Evolutionary conservation across 108 stramenopile species (phyloP).

Genomic region (Cyclotella choctawhatcheeana): DNA sequence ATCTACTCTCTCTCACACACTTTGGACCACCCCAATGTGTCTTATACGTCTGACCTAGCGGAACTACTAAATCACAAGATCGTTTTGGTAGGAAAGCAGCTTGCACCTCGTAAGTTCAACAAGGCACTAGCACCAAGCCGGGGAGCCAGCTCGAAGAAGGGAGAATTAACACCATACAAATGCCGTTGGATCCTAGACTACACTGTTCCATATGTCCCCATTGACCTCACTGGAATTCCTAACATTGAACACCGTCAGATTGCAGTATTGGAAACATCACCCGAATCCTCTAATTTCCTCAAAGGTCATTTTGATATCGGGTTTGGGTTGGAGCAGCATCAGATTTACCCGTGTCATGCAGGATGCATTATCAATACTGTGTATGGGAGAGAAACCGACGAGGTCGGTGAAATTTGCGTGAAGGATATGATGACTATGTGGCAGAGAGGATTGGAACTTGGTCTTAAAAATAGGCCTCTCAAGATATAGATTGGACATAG

Average conservation of each 20-base stretch:
- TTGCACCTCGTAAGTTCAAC: constrained; percentile 55
- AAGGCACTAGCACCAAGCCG: constrained; percentile 55
- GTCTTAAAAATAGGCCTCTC: constrained; percentile 48
- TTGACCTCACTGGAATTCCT: constrained; percentile 44
- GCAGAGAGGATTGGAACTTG: constrained; percentile 45
- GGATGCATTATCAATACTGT: constrained; percentile 75
- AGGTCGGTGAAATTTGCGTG: constrained; percentile 68
- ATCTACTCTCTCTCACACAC: constrained; percentile 64
- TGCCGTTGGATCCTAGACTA: constrained; percentile 69
- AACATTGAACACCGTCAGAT: constrained; percentile 66
- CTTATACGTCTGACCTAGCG: constrained; percentile 60
- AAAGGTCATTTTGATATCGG: constrained; percentile 71
- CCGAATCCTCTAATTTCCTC: constrained; percentile 54
- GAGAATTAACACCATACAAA: constrained; percentile 49
- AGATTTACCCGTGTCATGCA: constrained; percentile 75
- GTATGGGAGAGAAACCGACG: constrained; percentile 63
- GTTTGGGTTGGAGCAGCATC: constrained; percentile 68
- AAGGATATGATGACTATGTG: constrained; percentile 58
- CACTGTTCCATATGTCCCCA: constrained; percentile 70
- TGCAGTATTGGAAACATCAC: constrained; percentile 62
- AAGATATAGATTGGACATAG: constrained; percentile 17
- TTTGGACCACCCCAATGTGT: constrained; percentile 72
- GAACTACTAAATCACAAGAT: constrained; percentile 69
- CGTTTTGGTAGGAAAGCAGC: constrained; percentile 68
- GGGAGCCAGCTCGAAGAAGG: constrained; percentile 45